A percentile compares a stretch with the other conserved stretches of the same genome.
Evolutionary conservation across 805 yeast species (phyloP).

Genomic region (Myxozyma neotropica): DNA sequence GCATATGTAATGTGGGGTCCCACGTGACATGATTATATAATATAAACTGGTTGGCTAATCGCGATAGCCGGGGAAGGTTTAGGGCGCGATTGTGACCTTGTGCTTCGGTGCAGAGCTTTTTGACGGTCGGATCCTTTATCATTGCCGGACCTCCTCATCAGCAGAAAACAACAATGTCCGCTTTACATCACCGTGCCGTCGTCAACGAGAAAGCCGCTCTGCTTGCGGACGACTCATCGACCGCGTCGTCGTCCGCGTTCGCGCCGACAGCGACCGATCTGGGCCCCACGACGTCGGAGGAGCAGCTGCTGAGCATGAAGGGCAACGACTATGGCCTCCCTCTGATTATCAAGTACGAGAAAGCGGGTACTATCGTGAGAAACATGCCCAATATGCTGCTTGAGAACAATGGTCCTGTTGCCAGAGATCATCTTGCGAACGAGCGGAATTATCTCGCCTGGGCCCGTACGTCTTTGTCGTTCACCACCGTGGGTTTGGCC

Average conservation of each 20-base stretch:
- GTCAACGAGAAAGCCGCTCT: not conserved
- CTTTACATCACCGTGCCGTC: conserved; percentile 7
- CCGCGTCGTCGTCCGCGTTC: not conserved
- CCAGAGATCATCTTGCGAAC: conserved; percentile 52
- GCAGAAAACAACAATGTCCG: conserved; percentile 5
- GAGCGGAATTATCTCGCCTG: conserved; percentile 66
- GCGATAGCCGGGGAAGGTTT: not conserved
- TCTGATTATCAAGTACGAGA: conserved; percentile 27
- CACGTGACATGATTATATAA: not conserved
- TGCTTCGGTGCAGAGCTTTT: not conserved
- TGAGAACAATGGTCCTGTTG: conserved; percentile 35
- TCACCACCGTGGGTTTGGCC: conserved; percentile 60
- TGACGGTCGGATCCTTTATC: no score
- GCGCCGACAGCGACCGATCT: not conserved
- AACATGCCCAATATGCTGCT: conserved; percentile 30
- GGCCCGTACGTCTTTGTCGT: conserved; percentile 59
- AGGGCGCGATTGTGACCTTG: not conserved
- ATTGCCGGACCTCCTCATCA: not conserved
- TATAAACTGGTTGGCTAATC: not conserved
- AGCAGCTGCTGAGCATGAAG: conserved; percentile 10
- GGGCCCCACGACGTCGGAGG: conserved; percentile 12
- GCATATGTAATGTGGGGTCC: not conserved
- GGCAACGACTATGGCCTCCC: conserved; percentile 32
- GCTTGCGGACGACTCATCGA: conserved; percentile 5
- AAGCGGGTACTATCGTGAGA: conserved; percentile 11